Evolutionary conservation across 2,329 filamentous ascomycete species (phyloP).

Genomic region (Penicillium brasilianum): DNA sequence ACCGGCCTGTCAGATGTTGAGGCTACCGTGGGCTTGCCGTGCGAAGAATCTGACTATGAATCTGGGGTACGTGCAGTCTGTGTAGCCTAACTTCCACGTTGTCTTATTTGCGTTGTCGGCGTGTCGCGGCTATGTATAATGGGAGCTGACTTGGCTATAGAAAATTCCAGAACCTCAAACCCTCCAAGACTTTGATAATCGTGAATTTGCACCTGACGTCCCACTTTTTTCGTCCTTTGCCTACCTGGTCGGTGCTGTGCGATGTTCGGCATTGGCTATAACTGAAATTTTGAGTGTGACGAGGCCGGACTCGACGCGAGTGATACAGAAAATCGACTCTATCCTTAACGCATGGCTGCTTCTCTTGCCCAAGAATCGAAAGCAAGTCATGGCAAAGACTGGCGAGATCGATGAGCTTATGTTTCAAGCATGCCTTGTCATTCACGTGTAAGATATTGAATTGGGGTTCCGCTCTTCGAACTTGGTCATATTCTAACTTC

Average conservation of each 20-base stretch:
- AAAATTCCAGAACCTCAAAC: constrained; percentile 33
- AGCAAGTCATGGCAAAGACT: constrained; percentile 39
- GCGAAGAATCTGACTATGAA: constrained; percentile 41
- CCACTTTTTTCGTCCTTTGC: constrained; percentile 42
- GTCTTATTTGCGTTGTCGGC: too few relatives aligned
- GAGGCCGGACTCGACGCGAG: constrained; percentile 32
- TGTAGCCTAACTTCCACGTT: too few relatives aligned
- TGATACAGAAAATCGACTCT: constrained; percentile 45
- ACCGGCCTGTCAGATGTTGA: constrained; percentile 31
- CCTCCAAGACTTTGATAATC: constrained; percentile 39
- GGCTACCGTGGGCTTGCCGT: constrained; percentile 37
- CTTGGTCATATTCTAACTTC: too few relatives aligned
- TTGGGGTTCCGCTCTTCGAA: too few relatives aligned
- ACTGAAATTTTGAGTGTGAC: too few relatives aligned
- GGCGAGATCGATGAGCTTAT: constrained; percentile 62
- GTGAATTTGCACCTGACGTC: constrained; percentile 36
- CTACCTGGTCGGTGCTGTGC: constrained; percentile 39
- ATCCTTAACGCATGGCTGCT: constrained; percentile 48
- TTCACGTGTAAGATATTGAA: constrained; percentile 51
- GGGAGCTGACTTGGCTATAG: constrained; percentile 2
- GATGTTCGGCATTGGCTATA: constrained; percentile 34
- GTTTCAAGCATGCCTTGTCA: constrained; percentile 83
- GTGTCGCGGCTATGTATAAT: too few relatives aligned
- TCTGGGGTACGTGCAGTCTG: constrained; percentile 33
- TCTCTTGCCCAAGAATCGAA: constrained; percentile 42